Conservation (phyloP, 305 asterid species). For the Ilex paraguariensis region DNA sequence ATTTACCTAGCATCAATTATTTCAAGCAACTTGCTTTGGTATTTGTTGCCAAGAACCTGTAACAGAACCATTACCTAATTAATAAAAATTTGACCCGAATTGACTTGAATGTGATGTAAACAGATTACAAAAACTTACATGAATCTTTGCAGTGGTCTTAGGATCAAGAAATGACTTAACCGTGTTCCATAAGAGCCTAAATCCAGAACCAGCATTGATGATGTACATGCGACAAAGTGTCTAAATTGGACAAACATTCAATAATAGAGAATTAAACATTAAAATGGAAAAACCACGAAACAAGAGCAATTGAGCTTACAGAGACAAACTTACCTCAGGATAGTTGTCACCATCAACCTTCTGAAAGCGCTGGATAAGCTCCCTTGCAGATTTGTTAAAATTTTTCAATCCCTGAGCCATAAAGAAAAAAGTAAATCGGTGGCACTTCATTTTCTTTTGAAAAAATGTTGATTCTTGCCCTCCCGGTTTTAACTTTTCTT, state of each 20-base stretch:
- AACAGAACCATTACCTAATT: background rate
- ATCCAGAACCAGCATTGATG: constrained; percentile 17
- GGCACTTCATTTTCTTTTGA: background rate
- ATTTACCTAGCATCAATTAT: constrained; percentile 15
- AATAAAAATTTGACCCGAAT: background rate
- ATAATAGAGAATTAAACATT: background rate
- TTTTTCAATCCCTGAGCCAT: constrained; percentile 11
- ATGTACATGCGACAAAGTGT: constrained; percentile 15
- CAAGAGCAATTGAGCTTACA: background rate
- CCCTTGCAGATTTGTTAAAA: constrained; percentile 14
- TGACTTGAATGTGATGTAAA: background rate
- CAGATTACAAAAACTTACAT: background rate
- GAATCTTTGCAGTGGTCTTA: constrained; percentile 13
- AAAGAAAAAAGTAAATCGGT: background rate
- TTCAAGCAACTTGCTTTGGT: constrained; percentile 13
- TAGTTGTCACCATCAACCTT: constrained; percentile 15
- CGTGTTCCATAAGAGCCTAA: constrained; percentile 13
- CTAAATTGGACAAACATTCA: background rate
- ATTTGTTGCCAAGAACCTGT: constrained; percentile 12
- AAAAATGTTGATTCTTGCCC: background rate
- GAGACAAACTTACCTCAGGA: constrained; percentile 10
- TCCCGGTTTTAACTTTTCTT: background rate
- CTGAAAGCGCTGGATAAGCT: constrained; percentile 14
- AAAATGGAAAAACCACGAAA: background rate
- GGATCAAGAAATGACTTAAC: constrained; percentile 15